phyloP scores from a whole-genome alignment of 2,329 filamentous ascomycete species.

The Microdochium nivale region DNA sequence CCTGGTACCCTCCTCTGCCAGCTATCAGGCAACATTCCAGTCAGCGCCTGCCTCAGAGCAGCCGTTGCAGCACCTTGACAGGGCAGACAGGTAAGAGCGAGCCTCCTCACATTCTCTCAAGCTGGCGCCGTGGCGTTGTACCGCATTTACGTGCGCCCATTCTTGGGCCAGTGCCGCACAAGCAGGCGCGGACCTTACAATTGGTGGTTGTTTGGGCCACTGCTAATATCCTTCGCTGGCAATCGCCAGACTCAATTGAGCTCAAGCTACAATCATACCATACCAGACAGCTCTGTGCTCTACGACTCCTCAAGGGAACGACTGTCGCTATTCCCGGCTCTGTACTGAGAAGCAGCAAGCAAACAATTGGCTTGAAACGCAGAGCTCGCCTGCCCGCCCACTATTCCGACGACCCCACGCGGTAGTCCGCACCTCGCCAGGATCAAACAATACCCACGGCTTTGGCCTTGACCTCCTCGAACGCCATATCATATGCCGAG shows the following conservation, averaged over 20 bases:
- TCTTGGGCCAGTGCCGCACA: too few relatives aligned
- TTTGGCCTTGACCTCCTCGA: slow-evolving; percentile 16
- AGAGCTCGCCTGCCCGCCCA: too few relatives aligned
- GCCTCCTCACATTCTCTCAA: too few relatives aligned
- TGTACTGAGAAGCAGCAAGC: not conserved
- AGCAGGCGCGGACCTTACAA: not conserved
- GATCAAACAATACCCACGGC: slow-evolving; percentile 2
- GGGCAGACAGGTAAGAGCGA: too few relatives aligned
- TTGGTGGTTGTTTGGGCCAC: not conserved
- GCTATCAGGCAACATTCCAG: too few relatives aligned
- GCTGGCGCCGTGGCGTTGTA: too few relatives aligned
- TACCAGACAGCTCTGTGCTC: not conserved
- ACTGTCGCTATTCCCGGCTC: not conserved
- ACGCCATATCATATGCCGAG: slow-evolving; percentile 64
- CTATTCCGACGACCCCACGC: not conserved
- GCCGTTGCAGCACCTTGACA: too few relatives aligned
- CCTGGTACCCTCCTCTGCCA: too few relatives aligned
- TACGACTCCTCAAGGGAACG: not conserved
- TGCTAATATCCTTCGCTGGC: not conserved
- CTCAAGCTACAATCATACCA: not conserved
- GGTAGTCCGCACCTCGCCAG: not conserved
- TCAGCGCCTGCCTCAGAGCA: too few relatives aligned
- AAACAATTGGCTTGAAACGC: not conserved
- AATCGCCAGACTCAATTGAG: not conserved
- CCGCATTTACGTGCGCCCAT: too few relatives aligned